Conservation (phyloP, 2,329 filamentous ascomycete genomes). For the Fusarium sp. region DNA sequence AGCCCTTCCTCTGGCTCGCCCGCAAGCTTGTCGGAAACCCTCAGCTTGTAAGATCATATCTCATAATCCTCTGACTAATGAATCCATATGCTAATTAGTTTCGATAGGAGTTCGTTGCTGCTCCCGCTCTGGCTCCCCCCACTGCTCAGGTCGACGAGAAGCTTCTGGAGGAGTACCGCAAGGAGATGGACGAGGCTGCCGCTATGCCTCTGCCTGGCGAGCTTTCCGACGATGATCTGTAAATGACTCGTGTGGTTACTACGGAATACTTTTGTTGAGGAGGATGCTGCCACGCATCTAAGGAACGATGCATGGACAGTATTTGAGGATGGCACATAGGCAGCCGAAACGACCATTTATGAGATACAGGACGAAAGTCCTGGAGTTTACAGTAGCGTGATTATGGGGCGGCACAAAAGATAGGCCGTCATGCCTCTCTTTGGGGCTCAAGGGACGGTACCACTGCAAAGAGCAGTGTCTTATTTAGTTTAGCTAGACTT, state of each 20-base stretch:
- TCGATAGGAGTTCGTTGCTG: constrained; percentile 91
- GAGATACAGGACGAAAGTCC: constrained; percentile 51
- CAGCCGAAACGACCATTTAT: constrained; percentile 55
- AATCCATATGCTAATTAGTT: constrained; percentile 44
- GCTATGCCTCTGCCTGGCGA: constrained; percentile 91
- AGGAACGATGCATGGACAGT: constrained; percentile 42
- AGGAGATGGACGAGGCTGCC: constrained; percentile 88
- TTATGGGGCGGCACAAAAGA: constrained; percentile 50
- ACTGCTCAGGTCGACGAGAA: constrained; percentile 89
- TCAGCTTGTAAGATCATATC: constrained; percentile 41
- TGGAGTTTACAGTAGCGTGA: constrained; percentile 54
- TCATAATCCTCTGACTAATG: neutral
- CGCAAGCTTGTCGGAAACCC: constrained; percentile 98
- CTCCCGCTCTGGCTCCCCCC: constrained; percentile 92
- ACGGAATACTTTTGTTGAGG: constrained; percentile 47
- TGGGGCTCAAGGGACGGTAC: constrained; percentile 50
- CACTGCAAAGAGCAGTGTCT: constrained; percentile 49
- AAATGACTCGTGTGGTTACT: constrained; percentile 54
- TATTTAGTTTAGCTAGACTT: constrained; percentile 55
- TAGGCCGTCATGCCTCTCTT: constrained; percentile 48
- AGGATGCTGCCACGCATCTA: constrained; percentile 44
- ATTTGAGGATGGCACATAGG: constrained; percentile 49
- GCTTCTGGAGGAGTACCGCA: constrained; percentile 83
- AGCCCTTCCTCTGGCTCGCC: constrained; percentile 99
- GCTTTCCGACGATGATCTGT: constrained; percentile 81